A percentile compares a stretch with the other conserved stretches of the same genome.
Conservation (phyloP, 1,139 yeast species). For the Hemisphaericaspora xylofermentans region DNA sequence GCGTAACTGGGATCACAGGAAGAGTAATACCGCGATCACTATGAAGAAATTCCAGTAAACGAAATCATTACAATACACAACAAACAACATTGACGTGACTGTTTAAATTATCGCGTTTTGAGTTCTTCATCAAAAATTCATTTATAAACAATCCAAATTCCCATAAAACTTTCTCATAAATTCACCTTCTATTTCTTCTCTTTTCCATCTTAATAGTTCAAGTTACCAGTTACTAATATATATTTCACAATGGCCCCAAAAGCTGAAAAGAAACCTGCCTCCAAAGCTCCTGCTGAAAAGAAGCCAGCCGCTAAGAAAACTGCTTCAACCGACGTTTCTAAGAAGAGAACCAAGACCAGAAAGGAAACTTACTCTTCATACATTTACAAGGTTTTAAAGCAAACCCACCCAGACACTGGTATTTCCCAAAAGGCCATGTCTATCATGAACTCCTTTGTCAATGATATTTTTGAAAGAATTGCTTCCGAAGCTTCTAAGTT, state of each 20-base stretch:
- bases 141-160: conserved; percentile 2
- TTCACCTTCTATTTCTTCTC: background rate
- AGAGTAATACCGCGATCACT: too few relatives aligned
- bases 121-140: background rate
- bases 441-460: conserved; percentile 97
- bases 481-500: conserved; percentile 98
- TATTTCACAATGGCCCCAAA: conserved; percentile 79
- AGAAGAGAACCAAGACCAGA: conserved; percentile 96
- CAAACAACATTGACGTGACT: background rate
- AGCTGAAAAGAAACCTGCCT: conserved; percentile 98
- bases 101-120: background rate
- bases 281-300: conserved; percentile 98
- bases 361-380: conserved; percentile 98
- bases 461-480: conserved; percentile 92
- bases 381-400: conserved; percentile 97
- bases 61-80: background rate
- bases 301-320: conserved; percentile 97
- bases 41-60: background rate
- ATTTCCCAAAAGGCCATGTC: conserved; percentile 99
- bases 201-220: background rate
- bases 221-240: background rate
- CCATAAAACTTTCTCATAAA: background rate
- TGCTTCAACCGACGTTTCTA: conserved; percentile 71
- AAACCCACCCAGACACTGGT: conserved; percentile 99
- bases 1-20: background rate